Conservation (phyloP, 306 rosid species). For the Abrus precatorius region DNA sequence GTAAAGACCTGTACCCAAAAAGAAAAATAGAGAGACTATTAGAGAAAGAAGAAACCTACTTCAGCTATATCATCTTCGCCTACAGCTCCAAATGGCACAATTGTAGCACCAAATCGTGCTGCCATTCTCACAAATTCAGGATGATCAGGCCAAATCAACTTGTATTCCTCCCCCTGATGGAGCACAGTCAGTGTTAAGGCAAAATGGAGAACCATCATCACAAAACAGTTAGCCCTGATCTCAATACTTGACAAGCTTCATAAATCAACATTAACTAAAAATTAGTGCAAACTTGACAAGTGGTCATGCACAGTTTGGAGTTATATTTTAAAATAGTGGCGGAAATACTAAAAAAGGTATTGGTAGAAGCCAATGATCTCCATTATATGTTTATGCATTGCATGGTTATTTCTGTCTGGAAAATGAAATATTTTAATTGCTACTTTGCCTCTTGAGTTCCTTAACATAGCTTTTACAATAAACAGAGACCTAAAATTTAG, state of each 20-base stretch:
- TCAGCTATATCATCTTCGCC: conserved; percentile 90
- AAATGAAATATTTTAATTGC: not conserved
- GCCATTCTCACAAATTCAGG: conserved; percentile 99
- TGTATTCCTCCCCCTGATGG: conserved; percentile 85
- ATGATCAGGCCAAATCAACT: conserved; percentile 84
- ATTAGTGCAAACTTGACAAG: not conserved
- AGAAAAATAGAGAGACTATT: not conserved
- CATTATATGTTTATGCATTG: conserved; percentile 2
- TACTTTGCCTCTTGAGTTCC: not conserved
- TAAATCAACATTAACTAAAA: not conserved
- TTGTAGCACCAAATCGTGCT: conserved; percentile 89
- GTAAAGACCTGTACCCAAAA: not conserved
- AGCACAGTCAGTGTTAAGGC: conserved; percentile 28
- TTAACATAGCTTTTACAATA: not conserved
- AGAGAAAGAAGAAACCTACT: conserved; percentile 61
- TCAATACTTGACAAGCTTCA: conserved; percentile 22
- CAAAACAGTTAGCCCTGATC: conserved; percentile 25
- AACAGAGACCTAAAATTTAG: not conserved
- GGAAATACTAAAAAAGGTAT: not conserved
- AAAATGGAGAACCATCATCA: conserved; percentile 10
- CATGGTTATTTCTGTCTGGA: not conserved
- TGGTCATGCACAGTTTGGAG: not conserved
- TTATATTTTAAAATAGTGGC: not conserved
- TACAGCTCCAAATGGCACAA: conserved; percentile 94
- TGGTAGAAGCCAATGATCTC: not conserved